Evolutionary conservation across 2,329 filamentous ascomycete species (phyloP), one percentile per base, ranked within the genome.

Genomic region (Nemania serpens): DNA sequence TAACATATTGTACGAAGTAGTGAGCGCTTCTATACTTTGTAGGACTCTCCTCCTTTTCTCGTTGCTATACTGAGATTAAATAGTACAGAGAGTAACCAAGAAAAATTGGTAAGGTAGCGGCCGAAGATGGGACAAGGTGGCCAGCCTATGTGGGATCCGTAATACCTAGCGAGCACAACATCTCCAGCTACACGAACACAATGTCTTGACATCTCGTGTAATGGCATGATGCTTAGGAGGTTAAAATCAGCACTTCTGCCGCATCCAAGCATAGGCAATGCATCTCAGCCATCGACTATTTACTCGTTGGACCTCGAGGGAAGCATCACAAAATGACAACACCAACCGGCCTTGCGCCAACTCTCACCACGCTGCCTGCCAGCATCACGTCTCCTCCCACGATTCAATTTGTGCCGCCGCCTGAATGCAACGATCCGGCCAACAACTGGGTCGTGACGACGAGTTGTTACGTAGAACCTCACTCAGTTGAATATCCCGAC

Each of bases 401-500:
- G 2, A 20, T 58, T 25, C 62, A 59, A 51, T 66, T 62, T 43
- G 48, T 58, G 3, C 59, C 64, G 17, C 50, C 59, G 13, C 53
- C 64, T n/a, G 62, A 51, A 20, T 66, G 64, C 33, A n/a, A 57
- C 11, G 62, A 66, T 25, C 55, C 64, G 2, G 54, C 20, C 15
- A 65, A 63, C 42, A 53, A 62, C 22, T 66, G 62, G 64, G 46
- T 60, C 17, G 57, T 66, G 33, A 65, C 59, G 22, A 65, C 59
- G 46, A 64, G 62, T 47, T 65, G 64, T 18, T 66, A 61, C 33
- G 10, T 64, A 6, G n/a, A 53, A 3, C n/a, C 25, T 9, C 12
- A 29, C 34, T 3, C 3, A 1, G 46, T 51, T 3, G 20, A 36
- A 3, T 45, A 37, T 25, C 62, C 64, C 3, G 57, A 61, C 15